These are phyloP conservation scores for Tuber brumale DNA, from an alignment of 495 filamentous ascomycete genomes.

Conservation along the genomic window DNA sequence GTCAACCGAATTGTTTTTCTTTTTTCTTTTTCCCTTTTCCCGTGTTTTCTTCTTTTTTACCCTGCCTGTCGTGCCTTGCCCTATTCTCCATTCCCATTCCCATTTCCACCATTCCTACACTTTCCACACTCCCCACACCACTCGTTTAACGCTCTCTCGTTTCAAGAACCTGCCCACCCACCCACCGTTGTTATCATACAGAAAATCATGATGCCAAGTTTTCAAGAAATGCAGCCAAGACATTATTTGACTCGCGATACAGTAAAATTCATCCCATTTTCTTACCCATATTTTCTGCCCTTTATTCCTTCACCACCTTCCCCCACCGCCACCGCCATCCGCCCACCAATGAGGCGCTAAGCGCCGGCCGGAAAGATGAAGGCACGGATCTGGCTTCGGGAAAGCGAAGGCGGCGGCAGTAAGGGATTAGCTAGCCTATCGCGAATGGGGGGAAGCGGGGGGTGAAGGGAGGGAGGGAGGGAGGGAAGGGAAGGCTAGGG, in stretches of 20 bases:
- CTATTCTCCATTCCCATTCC: background rate
- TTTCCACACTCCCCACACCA: background rate
- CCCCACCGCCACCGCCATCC: slow-evolving; percentile 29
- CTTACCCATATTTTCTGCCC: background rate
- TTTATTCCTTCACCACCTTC: too few species aligned
- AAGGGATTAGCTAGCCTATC: slow-evolving; percentile 25
- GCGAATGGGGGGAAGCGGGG: slow-evolving; percentile 35
- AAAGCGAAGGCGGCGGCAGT: slow-evolving; percentile 13
- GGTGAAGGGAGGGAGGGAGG: slow-evolving; percentile 22
- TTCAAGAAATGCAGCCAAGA: background rate
- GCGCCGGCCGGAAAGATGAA: slow-evolving; percentile 17
- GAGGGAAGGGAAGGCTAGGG: slow-evolving; percentile 34
- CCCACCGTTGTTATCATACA: background rate
- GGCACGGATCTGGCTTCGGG: slow-evolving; percentile 15
- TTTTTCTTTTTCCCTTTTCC: background rate
- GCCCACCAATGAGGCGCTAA: slow-evolving; percentile 21
- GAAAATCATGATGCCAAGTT: background rate
- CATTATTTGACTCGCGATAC: background rate
- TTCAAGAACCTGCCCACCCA: background rate
- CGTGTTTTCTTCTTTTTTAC: background rate
- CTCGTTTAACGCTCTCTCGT: slow-evolving; percentile 6
- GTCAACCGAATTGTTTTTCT: background rate
- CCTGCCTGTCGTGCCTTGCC: background rate
- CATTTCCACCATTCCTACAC: background rate
- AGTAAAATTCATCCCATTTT: background rate